A percentile compares a stretch with the other conserved stretches of the same genome.
Conservation (phyloP, 768 basidiomycete species). For the Mycena galericulata region DNA sequence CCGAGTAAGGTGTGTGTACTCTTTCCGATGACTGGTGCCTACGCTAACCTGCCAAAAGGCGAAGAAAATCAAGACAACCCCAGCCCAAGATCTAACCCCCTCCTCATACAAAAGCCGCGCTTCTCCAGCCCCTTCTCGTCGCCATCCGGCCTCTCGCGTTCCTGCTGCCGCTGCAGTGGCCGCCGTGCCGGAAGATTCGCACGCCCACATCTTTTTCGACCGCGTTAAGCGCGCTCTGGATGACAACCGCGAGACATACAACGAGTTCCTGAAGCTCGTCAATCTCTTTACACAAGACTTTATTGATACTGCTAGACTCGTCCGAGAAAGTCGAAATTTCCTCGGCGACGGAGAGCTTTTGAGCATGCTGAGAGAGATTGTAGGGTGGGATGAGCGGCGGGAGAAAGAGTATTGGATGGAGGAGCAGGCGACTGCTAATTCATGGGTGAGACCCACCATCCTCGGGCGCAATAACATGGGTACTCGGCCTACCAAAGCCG, state of each 20-base stretch:
- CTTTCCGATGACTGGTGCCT: conserved; percentile 28
- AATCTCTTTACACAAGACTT: conserved; percentile 96
- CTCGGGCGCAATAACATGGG: conserved; percentile 50
- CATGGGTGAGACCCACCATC: conserved; percentile 64
- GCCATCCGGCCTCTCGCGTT: conserved; percentile 32
- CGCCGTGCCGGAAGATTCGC: conserved; percentile 35
- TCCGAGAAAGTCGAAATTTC: conserved; percentile 85
- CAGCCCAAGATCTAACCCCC: conserved; percentile 53
- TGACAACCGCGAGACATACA: conserved; percentile 77
- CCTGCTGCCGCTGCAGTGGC: conserved; percentile 43
- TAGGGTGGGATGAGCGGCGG: conserved; percentile 87
- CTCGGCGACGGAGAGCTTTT: conserved; percentile 83
- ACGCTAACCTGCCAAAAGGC: conserved; percentile 26
- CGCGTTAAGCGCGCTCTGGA: conserved; percentile 83
- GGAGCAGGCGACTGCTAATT: conserved; percentile 60
- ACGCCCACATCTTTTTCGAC: conserved; percentile 78
- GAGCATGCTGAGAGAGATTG: conserved; percentile 84
- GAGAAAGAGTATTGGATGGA: conserved; percentile 66
- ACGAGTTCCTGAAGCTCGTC: conserved; percentile 95
- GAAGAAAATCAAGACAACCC: conserved; percentile 52
- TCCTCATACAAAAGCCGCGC: conserved; percentile 52
- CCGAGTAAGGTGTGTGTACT: conserved; percentile 54
- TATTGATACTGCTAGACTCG: conserved; percentile 87
- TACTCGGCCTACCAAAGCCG: conserved; percentile 67
- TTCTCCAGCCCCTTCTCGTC: conserved; percentile 46